Conservation (phyloP, 805 yeast species). For the Kuraishia borneana region DNA sequence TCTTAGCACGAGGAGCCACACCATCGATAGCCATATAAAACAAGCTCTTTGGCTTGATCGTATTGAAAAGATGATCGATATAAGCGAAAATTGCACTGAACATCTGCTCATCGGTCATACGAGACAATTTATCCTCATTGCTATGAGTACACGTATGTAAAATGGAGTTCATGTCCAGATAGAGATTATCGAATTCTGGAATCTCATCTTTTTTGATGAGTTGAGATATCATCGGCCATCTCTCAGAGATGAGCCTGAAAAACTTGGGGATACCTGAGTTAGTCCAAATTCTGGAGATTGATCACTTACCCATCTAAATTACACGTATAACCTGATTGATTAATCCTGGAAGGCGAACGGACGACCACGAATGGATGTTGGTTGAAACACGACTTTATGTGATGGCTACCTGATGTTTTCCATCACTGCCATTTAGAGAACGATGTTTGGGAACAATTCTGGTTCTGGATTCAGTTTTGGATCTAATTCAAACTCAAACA, state of each 20-base stretch:
- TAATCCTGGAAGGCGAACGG: neutral
- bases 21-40: constrained; percentile 98
- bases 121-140: constrained; percentile 46
- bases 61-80: constrained; percentile 84
- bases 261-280: constrained; percentile 92
- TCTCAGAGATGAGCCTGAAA: constrained; percentile 91
- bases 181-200: constrained; percentile 91
- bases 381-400: too few species aligned
- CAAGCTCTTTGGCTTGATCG: constrained; percentile 75
- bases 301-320: too few species aligned
- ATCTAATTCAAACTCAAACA: neutral
- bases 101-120: constrained; percentile 82
- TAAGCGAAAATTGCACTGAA: constrained; percentile 88
- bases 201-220: constrained; percentile 69
- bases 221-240: constrained; percentile 97
- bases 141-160: constrained; percentile 89
- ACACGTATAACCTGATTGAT: neutral
- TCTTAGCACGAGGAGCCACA: constrained; percentile 97
- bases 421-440: too few species aligned
- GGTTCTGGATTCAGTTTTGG: neutral
- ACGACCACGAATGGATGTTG: constrained; percentile 1
- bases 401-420: too few species aligned
- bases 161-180: constrained; percentile 96
- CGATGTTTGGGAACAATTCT: neutral
- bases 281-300: too few species aligned